Evolutionary conservation across 768 basidiomycete genomes (phyloP).

Genomic region (Kwoniella shandongensis): DNA sequence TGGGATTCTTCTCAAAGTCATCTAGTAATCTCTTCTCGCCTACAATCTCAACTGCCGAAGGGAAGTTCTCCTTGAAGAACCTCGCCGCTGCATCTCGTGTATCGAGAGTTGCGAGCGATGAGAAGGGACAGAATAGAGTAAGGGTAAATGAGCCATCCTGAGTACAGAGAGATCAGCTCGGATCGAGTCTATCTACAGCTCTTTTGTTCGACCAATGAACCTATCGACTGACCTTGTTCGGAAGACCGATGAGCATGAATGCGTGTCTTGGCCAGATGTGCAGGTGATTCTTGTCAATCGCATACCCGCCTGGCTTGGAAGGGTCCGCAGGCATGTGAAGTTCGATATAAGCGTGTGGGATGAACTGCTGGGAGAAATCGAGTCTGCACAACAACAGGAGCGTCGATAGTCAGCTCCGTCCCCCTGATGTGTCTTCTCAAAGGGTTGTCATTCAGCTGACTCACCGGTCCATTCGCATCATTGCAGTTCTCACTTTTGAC

Average conservation of each 20-base stretch:
- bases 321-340: conserved; percentile 83
- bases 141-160: conserved; percentile 97
- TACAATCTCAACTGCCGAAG: conserved; percentile 80
- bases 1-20: conserved; percentile 79
- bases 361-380: conserved; percentile 92
- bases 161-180: not conserved
- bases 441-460: too few relatives aligned
- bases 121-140: conserved; percentile 86
- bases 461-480: conserved; percentile 92
- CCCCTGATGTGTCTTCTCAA: too few relatives aligned
- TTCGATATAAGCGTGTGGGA: conserved; percentile 94
- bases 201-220: not conserved
- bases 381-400: conserved; percentile 62
- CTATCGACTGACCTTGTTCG: conserved; percentile 76
- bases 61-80: conserved; percentile 83
- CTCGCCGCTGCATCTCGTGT: conserved; percentile 60
- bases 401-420: too few relatives aligned
- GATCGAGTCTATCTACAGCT: too few relatives aligned
- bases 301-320: conserved; percentile 63
- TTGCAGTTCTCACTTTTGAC: conserved; percentile 82
- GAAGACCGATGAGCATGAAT: conserved; percentile 98
- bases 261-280: conserved; percentile 99
- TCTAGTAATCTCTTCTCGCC: conserved; percentile 73
- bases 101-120: conserved; percentile 65
- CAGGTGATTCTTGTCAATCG: conserved; percentile 90